Evolutionary conservation across 2,329 filamentous ascomycete species (phyloP).

Genomic region (Epichloe typhina): DNA sequence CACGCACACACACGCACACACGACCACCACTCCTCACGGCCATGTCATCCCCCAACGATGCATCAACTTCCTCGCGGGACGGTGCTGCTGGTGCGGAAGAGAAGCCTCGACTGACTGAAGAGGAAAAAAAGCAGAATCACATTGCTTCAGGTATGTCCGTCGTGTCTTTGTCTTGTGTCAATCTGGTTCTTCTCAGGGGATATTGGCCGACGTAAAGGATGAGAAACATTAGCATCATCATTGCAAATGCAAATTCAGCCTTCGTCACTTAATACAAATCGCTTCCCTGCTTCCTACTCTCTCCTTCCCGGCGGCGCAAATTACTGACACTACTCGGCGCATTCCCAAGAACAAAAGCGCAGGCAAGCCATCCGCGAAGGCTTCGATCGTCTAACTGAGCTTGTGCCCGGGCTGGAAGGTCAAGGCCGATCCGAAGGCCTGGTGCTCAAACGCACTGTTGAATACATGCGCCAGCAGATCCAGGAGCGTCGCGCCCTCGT

Average conservation of each 20-base stretch:
- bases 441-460: constrained; percentile 61
- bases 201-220: neutral
- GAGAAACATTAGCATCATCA: neutral
- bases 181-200: neutral
- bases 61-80: constrained; percentile 7
- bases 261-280: neutral
- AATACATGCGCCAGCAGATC: constrained; percentile 49
- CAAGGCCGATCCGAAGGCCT: constrained; percentile 75
- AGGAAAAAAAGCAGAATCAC: constrained; percentile 43
- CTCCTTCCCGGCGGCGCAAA: neutral
- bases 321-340: neutral
- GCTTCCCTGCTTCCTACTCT: neutral
- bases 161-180: neutral
- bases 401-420: constrained; percentile 72
- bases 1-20: neutral
- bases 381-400: constrained; percentile 66
- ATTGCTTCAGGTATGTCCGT: constrained; percentile 34
- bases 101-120: constrained; percentile 37
- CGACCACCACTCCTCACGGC: neutral
- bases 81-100: constrained; percentile 23
- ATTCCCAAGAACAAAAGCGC: constrained; percentile 28
- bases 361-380: constrained; percentile 61
- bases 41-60: constrained; percentile 11
- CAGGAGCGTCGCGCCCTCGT: constrained; percentile 45
- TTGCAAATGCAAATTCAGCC: neutral